Evolutionary conservation across 768 basidiomycete species (phyloP).

Genomic region (Amanita jacksonii): DNA sequence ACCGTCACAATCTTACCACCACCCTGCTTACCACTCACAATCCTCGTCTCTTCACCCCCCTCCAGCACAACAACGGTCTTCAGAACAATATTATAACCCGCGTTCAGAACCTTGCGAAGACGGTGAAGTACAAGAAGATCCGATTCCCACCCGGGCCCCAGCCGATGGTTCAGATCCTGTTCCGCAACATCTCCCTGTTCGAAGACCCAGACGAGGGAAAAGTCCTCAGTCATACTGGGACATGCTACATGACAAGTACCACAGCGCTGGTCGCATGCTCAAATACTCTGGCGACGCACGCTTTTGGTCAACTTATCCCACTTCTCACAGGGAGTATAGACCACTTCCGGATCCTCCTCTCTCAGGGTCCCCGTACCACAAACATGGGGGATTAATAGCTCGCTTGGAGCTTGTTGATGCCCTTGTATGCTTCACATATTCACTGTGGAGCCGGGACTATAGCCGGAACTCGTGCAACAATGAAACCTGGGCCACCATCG

Average conservation of each 20-base stretch:
- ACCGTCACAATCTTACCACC: constrained; percentile 22
- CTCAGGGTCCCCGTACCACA: constrained; percentile 62
- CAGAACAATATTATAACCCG: constrained; percentile 15
- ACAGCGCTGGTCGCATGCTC: constrained; percentile 58
- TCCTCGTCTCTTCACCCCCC: constrained; percentile 17
- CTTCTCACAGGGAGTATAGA: constrained; percentile 53
- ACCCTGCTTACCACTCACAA: constrained; percentile 14
- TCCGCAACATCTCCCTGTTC: constrained; percentile 44
- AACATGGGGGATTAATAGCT: constrained; percentile 65
- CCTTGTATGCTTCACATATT: constrained; percentile 74
- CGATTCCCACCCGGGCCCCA: constrained; percentile 14
- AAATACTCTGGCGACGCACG: constrained; percentile 81
- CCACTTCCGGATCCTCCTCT: constrained; percentile 56
- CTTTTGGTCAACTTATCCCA: constrained; percentile 64
- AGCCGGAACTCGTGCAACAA: constrained; percentile 42
- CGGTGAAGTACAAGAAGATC: constrained; percentile 44
- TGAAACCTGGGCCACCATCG: constrained; percentile 60
- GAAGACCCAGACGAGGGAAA: constrained; percentile 57
- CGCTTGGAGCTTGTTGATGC: constrained; percentile 76
- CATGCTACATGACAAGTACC: constrained; percentile 59
- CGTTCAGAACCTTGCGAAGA: constrained; percentile 42
- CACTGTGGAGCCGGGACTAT: constrained; percentile 73
- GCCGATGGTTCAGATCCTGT: constrained; percentile 14
- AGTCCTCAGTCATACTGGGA: constrained; percentile 40
- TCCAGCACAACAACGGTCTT: constrained; percentile 16